Evolutionary conservation across 2,329 filamentous ascomycete species (phyloP).

Genomic region (Curvularia sp.): DNA sequence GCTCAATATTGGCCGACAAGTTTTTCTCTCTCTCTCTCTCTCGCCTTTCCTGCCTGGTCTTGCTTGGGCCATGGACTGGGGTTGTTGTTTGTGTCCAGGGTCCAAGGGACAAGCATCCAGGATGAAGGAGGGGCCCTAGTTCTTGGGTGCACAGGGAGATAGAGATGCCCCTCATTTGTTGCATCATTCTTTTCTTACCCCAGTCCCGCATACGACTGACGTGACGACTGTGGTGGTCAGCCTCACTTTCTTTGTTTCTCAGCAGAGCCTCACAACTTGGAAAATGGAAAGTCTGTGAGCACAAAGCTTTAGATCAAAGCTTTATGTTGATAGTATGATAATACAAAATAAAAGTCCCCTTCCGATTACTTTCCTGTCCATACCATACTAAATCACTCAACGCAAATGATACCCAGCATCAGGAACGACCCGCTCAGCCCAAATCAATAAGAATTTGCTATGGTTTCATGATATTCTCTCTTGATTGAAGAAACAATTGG

Average conservation of each 20-base stretch:
- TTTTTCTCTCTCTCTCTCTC: neutral
- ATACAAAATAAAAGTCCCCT: neutral
- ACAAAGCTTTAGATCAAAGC: neutral
- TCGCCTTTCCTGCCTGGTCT: neutral
- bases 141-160: neutral
- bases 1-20: neutral
- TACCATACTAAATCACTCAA: neutral
- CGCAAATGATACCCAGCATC: neutral
- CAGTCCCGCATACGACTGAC: neutral
- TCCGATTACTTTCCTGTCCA: neutral
- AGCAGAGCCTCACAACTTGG: neutral
- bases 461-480: slow-evolving; percentile 17
- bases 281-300: neutral
- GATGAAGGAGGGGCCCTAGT: neutral
- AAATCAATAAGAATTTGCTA: slow-evolving; percentile 11
- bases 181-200: neutral
- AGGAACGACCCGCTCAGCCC: slow-evolving; percentile 5
- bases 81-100: neutral
- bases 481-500: slow-evolving; percentile 18
- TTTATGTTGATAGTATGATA: neutral
- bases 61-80: neutral
- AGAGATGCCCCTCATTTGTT: slow-evolving; percentile 5
- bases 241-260: neutral
- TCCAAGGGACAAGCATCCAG: neutral
- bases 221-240: neutral